Conservation (phyloP, 2,329 filamentous ascomycete species). For the Penicillium digitatum region DNA sequence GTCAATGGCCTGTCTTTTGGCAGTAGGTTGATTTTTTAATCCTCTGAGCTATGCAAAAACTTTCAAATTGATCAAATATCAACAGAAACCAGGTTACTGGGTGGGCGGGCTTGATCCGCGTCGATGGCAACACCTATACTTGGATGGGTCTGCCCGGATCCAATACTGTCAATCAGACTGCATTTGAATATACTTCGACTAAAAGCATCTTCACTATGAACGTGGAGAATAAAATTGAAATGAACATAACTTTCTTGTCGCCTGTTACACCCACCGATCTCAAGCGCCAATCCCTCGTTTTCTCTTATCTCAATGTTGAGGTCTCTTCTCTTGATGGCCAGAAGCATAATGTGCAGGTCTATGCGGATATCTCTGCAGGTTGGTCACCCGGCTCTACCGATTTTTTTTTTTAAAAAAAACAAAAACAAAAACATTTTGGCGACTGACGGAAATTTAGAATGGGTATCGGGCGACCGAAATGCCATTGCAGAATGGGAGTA, state of each 20-base stretch:
- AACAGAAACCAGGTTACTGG: conserved; percentile 55
- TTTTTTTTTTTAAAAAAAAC: no score
- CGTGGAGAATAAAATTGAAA: conserved; percentile 56
- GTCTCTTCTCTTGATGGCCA: conserved; percentile 60
- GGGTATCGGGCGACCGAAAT: conserved; percentile 60
- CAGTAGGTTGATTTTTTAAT: conserved; percentile 49
- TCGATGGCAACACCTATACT: conserved; percentile 61
- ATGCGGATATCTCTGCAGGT: conserved; percentile 69
- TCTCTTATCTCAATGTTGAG: conserved; percentile 65
- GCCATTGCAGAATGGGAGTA: conserved; percentile 62
- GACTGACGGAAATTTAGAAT: conserved; percentile 53
- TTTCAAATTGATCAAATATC: conserved; percentile 15
- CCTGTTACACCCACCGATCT: conserved; percentile 65
- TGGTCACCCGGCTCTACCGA: no score
- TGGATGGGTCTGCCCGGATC: conserved; percentile 62
- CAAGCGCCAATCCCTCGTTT: conserved; percentile 63
- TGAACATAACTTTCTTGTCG: conserved; percentile 68
- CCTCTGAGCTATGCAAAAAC: neutral
- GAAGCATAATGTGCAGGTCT: conserved; percentile 64
- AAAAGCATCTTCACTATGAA: conserved; percentile 66
- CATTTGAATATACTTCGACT: conserved; percentile 68
- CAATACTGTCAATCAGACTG: conserved; percentile 53
- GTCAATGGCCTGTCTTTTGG: conserved; percentile 67
- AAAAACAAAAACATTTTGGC: no score
- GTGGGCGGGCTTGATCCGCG: conserved; percentile 66